Evolutionary conservation across 208 protist genomes (phyloP).

Genomic region (Wallacemonas sp.): DNA sequence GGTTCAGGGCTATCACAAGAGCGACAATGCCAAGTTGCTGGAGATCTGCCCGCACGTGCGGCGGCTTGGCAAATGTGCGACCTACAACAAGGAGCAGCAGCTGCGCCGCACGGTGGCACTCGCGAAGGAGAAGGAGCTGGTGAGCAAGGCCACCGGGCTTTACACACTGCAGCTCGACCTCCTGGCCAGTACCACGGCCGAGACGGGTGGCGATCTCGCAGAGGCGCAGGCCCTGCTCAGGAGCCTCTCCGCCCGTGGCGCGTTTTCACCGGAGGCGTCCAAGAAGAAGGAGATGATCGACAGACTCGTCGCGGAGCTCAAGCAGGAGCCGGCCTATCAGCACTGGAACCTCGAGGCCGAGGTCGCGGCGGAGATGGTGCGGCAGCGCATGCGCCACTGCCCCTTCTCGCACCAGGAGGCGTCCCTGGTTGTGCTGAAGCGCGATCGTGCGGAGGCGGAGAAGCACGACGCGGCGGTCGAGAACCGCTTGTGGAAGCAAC

Average conservation of each 20-base stretch:
- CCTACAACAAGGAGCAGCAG: conserved; percentile 38
- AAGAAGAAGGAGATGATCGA: conserved; percentile 29
- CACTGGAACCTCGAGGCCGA: conserved; percentile 80
- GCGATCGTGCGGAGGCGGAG: conserved; percentile 15
- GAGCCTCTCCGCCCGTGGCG: conserved; percentile 6
- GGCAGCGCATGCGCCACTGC: conserved; percentile 40
- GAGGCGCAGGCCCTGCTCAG: conserved; percentile 12
- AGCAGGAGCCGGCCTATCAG: conserved; percentile 65
- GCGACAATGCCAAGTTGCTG: conserved; percentile 33
- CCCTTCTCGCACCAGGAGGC: conserved; percentile 51
- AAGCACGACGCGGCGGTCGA: conserved; percentile 10
- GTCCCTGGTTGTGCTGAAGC: conserved; percentile 34
- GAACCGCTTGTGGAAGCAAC: conserved; percentile 14
- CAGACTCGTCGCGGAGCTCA: conserved; percentile 62
- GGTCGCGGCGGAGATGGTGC: conserved; percentile 61
- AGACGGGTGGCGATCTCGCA: conserved; percentile 16
- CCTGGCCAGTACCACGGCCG: conserved; percentile 17
- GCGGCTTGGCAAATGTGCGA: conserved; percentile 35
- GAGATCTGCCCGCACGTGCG: conserved; percentile 44
- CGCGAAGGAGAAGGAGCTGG: conserved; percentile 69
- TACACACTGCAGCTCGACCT: conserved; percentile 64
- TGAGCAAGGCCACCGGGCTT: conserved; percentile 56
- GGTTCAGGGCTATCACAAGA: conserved; percentile 35
- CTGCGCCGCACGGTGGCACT: conserved; percentile 41
- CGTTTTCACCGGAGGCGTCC: conserved; percentile 22